Base-by-base conservation (phyloP, 139 green algal species). In the Micractinium conductrix region DNA sequence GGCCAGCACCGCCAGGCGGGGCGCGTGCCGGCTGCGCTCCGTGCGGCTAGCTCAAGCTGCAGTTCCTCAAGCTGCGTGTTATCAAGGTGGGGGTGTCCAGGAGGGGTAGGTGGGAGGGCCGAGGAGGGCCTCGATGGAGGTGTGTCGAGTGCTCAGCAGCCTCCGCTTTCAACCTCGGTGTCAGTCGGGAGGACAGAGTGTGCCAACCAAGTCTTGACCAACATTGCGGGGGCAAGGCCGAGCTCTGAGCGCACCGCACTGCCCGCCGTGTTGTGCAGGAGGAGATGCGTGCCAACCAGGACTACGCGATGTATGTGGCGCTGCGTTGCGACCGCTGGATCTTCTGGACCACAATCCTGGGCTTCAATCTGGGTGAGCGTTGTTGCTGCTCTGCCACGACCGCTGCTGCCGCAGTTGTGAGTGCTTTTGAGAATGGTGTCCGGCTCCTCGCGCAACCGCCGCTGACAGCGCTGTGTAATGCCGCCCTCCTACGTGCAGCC, bases 291-390 rank as follows among this genome's bases (percentile, higher is more conserved):
- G 37, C n/a, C 37, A 81, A 40, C 78, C 83, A 79, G 40, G 83
- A 87, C 69, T 87, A 82, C 53, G 83, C 83, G n/a, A 78, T 83
- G 68, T 81, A 28, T 26, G 78, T 80, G 83, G 73, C 83, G 0
- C 17, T 63, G 9, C n/a, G 45, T 2, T 40, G 70, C 37, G 82
- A 87, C 76, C 42, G 28, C 26, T 60, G 19, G 35, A 75, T 80
- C 37, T 70, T 87, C 67, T 60, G 50, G 37, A 43, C 7, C 35
- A 74, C 72, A 4, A 38, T 84, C 9, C 28, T n/a, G 2, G 75
- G 50, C 35, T 81, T 69, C 53, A 33, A 40, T 37, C 30, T 69
- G 17, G 35, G 37, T 50, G 53, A 24, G 19, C 45, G 8, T 14
- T 68, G 50, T 53, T 33, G 73, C 45, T 44, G 30, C 9, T 44